Base-by-base conservation (phyloP, 164 flowering plant species). In the Houttuynia cordata region DNA sequence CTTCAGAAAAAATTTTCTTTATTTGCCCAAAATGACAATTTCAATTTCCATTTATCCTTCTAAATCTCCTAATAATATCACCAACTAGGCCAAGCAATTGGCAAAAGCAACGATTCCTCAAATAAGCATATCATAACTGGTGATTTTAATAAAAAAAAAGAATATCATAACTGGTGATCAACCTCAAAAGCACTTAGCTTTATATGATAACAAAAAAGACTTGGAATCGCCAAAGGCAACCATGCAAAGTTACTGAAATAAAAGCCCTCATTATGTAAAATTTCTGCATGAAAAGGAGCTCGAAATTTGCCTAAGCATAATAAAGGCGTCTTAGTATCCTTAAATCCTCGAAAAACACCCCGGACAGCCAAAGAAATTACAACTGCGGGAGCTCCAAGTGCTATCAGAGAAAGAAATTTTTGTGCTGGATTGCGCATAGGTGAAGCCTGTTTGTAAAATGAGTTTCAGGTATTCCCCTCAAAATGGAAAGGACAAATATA, bases 311-410 rank as follows among this genome's bases (percentile, higher is more conserved):
- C 98, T 78, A 87, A 60, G 75, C 98, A 88, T 23, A 79, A 64
- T 24, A 85, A 77, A 61, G 98, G 98, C 53, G 96, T 88, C 65
- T 79, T 89, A 45, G 95, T 88, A 73, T 92, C 96, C 76, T 89
- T 92, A 57, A 91, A 91, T 24, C 97, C 98, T 53, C 93, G 89
- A 66, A 89, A 83, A 64, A 89, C 68, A 53, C 96, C 98, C 76
- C 87, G 91, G 66, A 89, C 83, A 61, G 98, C 91, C 78, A 89
- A 74, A 62, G 93, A 87, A 62, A 84, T 72, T 14, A 89, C 98
- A 69, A 80, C 79, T 42, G 98, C 98, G 63, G 98, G 98, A 69
- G 98, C 86, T 70, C 96, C 98, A 63, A 92, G 67, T 22, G 95
- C 87, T 73, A 96, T 79, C 18, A 90, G 75, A 23, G 79, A 61